Evolutionary conservation across 2,329 filamentous ascomycete species (phyloP).

Genomic region (Penicillium glabrum): DNA sequence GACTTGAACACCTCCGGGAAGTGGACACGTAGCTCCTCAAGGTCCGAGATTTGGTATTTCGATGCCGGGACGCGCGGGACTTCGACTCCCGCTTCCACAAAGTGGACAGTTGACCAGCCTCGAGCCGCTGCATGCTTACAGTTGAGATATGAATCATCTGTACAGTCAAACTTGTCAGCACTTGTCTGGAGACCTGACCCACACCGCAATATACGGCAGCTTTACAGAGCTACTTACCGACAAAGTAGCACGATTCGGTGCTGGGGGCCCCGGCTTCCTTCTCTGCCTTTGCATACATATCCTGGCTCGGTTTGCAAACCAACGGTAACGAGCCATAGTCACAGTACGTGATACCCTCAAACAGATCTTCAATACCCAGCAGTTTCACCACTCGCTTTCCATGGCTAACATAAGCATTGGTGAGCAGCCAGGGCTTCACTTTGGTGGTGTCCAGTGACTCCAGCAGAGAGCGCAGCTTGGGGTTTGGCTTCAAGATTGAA

Average conservation of each 20-base stretch:
- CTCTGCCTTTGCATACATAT: constrained; percentile 90
- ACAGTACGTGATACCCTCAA: constrained; percentile 93
- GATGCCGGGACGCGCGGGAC: constrained; percentile 65
- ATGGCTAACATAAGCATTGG: constrained; percentile 92
- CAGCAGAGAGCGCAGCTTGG: constrained; percentile 71
- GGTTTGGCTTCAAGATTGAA: constrained; percentile 75
- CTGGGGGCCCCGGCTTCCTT: constrained; percentile 70
- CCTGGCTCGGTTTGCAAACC: constrained; percentile 80
- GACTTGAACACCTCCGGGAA: constrained; percentile 85
- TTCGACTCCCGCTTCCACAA: constrained; percentile 73
- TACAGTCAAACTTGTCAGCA: constrained; percentile 14
- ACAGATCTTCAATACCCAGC: constrained; percentile 79
- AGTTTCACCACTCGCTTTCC: constrained; percentile 78
- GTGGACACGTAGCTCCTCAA: constrained; percentile 71
- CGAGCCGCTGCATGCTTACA: constrained; percentile 72
- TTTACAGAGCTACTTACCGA: constrained; percentile 62
- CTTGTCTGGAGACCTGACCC: no score
- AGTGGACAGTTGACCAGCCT: constrained; percentile 84
- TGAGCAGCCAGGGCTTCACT: constrained; percentile 90
- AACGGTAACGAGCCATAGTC: constrained; percentile 75
- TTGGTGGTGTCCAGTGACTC: constrained; percentile 79
- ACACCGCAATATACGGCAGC: background rate
- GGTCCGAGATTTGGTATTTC: constrained; percentile 70
- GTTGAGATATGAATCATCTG: constrained; percentile 82
- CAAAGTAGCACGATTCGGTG: constrained; percentile 79